Evolutionary conservation across 2,329 filamentous ascomycete species (phyloP).

Genomic region (Didymella sp.): DNA sequence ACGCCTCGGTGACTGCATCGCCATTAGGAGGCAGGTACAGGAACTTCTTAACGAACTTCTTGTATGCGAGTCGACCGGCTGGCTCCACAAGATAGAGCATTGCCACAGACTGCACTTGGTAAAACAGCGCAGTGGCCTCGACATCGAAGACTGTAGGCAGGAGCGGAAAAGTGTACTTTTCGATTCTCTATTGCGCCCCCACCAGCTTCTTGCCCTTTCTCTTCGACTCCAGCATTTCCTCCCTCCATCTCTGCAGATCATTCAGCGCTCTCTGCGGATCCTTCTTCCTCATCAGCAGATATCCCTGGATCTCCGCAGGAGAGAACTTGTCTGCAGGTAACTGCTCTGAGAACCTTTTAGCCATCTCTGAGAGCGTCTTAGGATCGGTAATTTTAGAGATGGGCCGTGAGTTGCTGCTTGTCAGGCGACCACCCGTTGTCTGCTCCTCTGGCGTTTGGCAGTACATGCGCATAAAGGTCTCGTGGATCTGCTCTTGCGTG

Average conservation of each 20-base stretch:
- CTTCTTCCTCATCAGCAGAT: constrained; percentile 59
- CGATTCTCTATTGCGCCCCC: not conserved
- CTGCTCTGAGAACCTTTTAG: constrained; percentile 53
- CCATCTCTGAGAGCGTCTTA: constrained; percentile 38
- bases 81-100: not conserved
- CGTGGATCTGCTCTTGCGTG: constrained; percentile 49
- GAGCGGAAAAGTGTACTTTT: not conserved
- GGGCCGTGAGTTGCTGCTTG: not conserved
- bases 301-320: constrained; percentile 62
- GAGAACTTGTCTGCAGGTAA: constrained; percentile 58
- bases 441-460: constrained; percentile 9
- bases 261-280: constrained; percentile 57
- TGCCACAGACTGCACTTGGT: not conserved
- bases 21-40: not conserved
- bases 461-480: constrained; percentile 55
- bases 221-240: constrained; percentile 11
- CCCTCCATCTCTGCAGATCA: constrained; percentile 53
- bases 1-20: not conserved
- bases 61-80: not conserved
- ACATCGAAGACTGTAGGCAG: not conserved
- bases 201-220: constrained; percentile 9
- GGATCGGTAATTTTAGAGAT: constrained; percentile 2
- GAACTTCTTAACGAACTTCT: not conserved
- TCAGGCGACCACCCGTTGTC: not conserved
- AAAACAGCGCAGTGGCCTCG: not conserved